Base-by-base conservation (phyloP, 495 filamentous ascomycete species). In the Haplographium delicatum region DNA sequence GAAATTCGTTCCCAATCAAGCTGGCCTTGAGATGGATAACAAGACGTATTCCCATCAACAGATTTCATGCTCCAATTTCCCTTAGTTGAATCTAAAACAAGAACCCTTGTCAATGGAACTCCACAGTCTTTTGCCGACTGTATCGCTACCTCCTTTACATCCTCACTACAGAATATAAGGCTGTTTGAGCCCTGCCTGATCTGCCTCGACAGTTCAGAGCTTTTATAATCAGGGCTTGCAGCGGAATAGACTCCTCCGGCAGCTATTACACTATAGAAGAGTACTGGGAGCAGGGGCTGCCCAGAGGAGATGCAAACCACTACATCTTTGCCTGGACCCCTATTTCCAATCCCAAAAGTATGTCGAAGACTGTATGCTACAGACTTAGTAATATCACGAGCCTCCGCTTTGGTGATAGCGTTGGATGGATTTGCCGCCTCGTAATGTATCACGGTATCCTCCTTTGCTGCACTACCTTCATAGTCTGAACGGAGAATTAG, bases 21-120 rank as follows among this genome's bases (percentile, higher is more conserved):
- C 30, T 22, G 35, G 1, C 43, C 49, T 0, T 44, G 22, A 16
- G 5, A 7, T 2, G 41, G 38, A 34, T 37, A 40, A 35, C 47
- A 56, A 4, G 7, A 19, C 20, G 10, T 20, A 13, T 18, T 41
- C 4, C 44, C 49, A 3, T 56, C 53, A 8, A 52, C 27, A 34
- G 81, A 80, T 42, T 72, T 66, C 34, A 95, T 78, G 27, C 79
- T 82, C n/a, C 76, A 80, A 2, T 74, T 72, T 59, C 87, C 84
- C n/a, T 75, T 70, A 60, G 81, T 65, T 47, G 89, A 85, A 5
- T 88, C 88, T 7, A 96, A 64, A 3, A 96, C 62, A 48, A 95
- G 75, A 60, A 96, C 83, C 27, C 80, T 67, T 54, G 67, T 78
- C 60, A 73, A 72, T 0, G 80, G 68, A 25, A 97, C 73, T 1